Evolutionary conservation across 495 filamentous ascomycete species (phyloP), one percentile per base, ranked within the genome.

Genomic region (Cenococcum geophilum): DNA sequence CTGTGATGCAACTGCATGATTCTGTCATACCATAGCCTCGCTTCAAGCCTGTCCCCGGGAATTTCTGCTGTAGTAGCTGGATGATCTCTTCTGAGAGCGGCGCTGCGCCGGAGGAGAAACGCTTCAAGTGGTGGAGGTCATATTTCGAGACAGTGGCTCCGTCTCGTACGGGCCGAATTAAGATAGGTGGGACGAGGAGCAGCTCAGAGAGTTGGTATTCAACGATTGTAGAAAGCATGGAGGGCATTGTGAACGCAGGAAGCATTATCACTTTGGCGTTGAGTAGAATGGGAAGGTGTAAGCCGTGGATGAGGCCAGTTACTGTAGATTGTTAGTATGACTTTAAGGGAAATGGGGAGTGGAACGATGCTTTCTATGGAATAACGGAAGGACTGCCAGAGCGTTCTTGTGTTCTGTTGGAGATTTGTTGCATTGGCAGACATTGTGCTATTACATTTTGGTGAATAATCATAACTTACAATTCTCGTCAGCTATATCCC

Each of bases 21-120:
- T 89, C 86, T 12, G 82, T 88, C 78, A 89, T 84, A 14, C 87
- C 86, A 62, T 89, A 89, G 1, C 83, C 69, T 55, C 88, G 80
- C 66, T 85, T 82, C 70, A 88, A 87, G 0, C 83, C 83, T 12
- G 81, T 84, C 32, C 78, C 71, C 4, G 83, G 80, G 65, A 86
- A 86, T 20, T 80, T 80, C 60, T 78, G 72, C 55, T 80, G 59
- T 0, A 86, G 74, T 40, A 78, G 74, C 42, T 81, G 78, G 18
- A 88, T 76, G 18, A 89, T 79, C 70, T 88, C 85, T 18, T 79
- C 78, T 14, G 76, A 79, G 1, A 88, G 72, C 4, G 86, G 86
- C n/a, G 86, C 86, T 3, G 86, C 85, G 22, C 86, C 85, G 20
- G 73, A 76, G 2, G 74, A 77, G 65, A 86, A 82, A 0, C 78